Base-by-base conservation (phyloP, 805 yeast genomes). In the Yamadazyma ubonensis region DNA sequence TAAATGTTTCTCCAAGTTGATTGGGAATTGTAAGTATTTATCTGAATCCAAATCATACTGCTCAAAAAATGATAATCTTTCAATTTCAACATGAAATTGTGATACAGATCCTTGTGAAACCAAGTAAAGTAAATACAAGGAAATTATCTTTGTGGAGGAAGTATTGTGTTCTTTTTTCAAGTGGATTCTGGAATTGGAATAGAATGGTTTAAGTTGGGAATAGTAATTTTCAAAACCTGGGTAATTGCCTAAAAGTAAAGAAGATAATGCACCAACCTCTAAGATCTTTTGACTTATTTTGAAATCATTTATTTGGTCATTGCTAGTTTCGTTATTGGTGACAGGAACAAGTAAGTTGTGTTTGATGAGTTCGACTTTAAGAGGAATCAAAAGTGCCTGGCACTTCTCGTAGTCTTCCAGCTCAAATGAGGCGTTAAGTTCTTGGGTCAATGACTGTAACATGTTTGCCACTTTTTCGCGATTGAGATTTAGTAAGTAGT, bases 31-130 rank as follows among this genome's bases (percentile, higher is more conserved):
- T 50, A 91, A 70, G 58, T 74, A 86, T 49, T 74, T 70, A 58
- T 69, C 75, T 26, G 54, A 38, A n/a, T 86, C 96, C 25, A 73
- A 70, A 50, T 87, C 91, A 45, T 78, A 68, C 38, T 73, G 72
- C 15, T 58, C 56, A 36, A 67, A 63, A 50, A 76, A 76, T 50
- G 74, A 77, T 49, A 89, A 73, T 43, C 70, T 71, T 61, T 91
- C 97, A 45, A 91, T 71, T 59, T 88, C 96, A 19, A 89, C 82
- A 65, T 93, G 97, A 68, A 91, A 93, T 58, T 79, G 79, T 10
- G 95, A 87, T 29, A 89, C 80, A 50, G 83, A 86, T 38, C 93
- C 95, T 54, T 83, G 83, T 6, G 96, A 79, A 45, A 93, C 73
- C 44, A 90, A 65, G 44, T 86, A 75, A 48, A 93, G 65, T 50